phyloP scores from a whole-genome alignment of 2,329 filamentous ascomycete species.

The Beauveria medogensis region DNA sequence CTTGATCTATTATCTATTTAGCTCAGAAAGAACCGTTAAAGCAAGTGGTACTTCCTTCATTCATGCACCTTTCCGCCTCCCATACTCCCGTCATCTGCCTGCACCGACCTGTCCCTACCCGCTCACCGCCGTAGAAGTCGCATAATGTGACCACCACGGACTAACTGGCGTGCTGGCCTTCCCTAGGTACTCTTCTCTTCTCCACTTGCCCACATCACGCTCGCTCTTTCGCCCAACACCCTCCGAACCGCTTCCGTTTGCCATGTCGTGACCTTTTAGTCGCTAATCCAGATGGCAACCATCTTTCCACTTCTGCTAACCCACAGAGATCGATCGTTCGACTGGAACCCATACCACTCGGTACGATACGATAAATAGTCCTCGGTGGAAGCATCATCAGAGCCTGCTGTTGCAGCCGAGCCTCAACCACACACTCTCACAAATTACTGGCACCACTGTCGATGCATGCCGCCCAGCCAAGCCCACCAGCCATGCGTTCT shows the following conservation, averaged over 20 bases:
- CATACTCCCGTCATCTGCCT: not conserved
- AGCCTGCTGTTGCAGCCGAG: not conserved
- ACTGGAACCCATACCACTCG: not conserved
- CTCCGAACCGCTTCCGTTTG: not conserved
- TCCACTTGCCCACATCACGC: not conserved
- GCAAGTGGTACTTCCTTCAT: not conserved
- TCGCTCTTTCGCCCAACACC: not conserved
- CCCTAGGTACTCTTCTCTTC: not conserved
- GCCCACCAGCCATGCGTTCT: not conserved
- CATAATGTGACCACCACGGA: not conserved
- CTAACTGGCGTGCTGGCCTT: not conserved
- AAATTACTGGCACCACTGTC: not conserved
- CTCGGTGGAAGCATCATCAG: not conserved
- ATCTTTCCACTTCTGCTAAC: not conserved
- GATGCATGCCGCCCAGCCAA: not conserved
- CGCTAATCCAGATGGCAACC: not conserved
- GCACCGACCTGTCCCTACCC: not conserved
- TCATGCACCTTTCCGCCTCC: not conserved
- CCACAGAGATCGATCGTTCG: conserved; percentile 3
- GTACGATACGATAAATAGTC: not conserved
- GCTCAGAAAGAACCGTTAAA: not conserved
- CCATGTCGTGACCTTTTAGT: not conserved
- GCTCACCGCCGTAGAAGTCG: not conserved
- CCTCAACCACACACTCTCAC: not conserved
- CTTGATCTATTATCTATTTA: no score